Conservation (phyloP, 2,329 filamentous ascomycete species). For the Colletotrichum sublineola region DNA sequence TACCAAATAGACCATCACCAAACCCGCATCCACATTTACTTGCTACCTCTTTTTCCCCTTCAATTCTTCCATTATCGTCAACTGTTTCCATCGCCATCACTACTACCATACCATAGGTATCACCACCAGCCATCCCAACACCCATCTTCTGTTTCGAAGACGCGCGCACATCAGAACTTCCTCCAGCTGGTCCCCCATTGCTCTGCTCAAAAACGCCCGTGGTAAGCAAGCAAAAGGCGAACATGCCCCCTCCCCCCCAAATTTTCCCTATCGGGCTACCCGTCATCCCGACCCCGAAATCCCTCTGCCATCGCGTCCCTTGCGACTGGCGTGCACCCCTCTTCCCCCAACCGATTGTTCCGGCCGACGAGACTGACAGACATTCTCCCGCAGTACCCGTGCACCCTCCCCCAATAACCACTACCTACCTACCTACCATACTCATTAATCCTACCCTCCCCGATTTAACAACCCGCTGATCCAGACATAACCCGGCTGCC, state of each 20-base stretch:
- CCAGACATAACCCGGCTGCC: slow-evolving; percentile 4
- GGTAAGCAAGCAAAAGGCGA: slow-evolving; percentile 9
- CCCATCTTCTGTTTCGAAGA: background rate
- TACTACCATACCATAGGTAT: background rate
- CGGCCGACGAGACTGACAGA: slow-evolving; percentile 36
- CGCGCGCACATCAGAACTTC: background rate
- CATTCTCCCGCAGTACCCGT: slow-evolving; percentile 34
- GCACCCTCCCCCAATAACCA: slow-evolving; percentile 9
- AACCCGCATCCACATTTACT: slow-evolving; percentile 23
- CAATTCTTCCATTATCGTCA: background rate
- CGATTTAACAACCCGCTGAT: slow-evolving; percentile 13
- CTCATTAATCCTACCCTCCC: slow-evolving; percentile 10
- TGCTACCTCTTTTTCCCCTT: slow-evolving; percentile 51
- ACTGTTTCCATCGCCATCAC: background rate
- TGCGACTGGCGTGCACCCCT: background rate
- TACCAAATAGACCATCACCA: slow-evolving; percentile 9
- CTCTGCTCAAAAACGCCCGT: background rate
- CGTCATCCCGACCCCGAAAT: slow-evolving; percentile 19
- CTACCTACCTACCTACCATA: background rate
- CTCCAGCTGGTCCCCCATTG: background rate
- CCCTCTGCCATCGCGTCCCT: slow-evolving; percentile 15
- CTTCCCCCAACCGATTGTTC: slow-evolving; percentile 34
- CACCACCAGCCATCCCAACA: background rate
- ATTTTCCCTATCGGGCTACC: slow-evolving; percentile 12
- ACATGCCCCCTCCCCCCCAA: background rate